Base-by-base conservation (phyloP, 495 filamentous ascomycete genomes). In the Xylaria curta region DNA sequence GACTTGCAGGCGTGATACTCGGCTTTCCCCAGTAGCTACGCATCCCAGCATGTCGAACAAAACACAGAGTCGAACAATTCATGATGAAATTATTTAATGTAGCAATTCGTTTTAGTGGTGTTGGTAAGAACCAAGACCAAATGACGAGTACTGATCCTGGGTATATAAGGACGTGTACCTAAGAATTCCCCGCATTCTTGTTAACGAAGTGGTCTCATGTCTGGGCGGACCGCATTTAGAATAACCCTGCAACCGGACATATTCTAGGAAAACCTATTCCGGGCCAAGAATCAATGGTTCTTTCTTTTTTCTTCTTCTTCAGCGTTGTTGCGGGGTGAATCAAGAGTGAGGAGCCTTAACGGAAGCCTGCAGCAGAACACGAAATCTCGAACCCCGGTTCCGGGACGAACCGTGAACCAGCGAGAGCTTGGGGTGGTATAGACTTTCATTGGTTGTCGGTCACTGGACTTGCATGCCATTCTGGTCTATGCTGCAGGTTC, bases 31-130 rank as follows among this genome's bases (percentile, higher is more conserved):
- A 8, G 3, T 1, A 33, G 15, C 21, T 21, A 33, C 15, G 53
- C 38, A 33, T n/a, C 31, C 44, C 58, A 13, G 53, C 58, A 3
- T 51, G 58, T 3, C 46, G 58, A 54, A 38, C 44, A 6, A 49
- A 31, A n/a, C 58, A 44, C 3, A 70, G 46, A 42, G 44, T n/a
- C 17, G 68, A 49, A 21, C 38, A 54, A 21, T 63, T 70, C 68
- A 70, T 70, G 24, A 13, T 44, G 31, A 26, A 24, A 38, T 19
- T 42, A 19, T 44, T n/a, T 5, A 28, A 28, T 21, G 1, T 15
- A 63, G 21, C 6, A 33, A 26, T 63, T 42, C 0, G 8, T 19
- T 8, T 60, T 13, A 19, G 19, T 0, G 19, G 0, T 5, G 21
- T 9, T 38, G 3, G 0, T 13, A n/a, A 38, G 42, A 60, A 38